Evolutionary conservation across 805 yeast species (phyloP).

Genomic region (Pichia cephalocereana): DNA sequence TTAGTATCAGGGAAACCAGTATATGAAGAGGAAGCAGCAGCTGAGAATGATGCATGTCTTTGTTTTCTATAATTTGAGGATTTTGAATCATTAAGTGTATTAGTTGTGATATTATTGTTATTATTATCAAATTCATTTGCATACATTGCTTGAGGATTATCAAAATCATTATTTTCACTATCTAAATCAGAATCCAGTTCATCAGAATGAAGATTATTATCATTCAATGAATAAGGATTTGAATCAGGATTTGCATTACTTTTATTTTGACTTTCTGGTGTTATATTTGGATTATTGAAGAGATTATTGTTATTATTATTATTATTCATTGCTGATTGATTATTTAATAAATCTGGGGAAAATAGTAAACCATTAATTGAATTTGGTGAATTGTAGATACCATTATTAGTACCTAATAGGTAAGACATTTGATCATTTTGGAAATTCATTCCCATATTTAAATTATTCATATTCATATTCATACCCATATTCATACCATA

Average conservation of each 20-base stretch:
- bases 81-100: not conserved
- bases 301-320: not conserved
- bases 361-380: slow-evolving; percentile 5
- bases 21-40: slow-evolving; percentile 53
- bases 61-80: slow-evolving; percentile 20
- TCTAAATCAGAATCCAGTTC: slow-evolving; percentile 12
- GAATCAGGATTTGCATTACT: not conserved
- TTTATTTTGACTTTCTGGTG: slow-evolving; percentile 7
- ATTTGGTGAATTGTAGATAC: slow-evolving; percentile 4
- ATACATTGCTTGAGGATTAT: slow-evolving; percentile 11
- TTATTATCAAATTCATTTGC: slow-evolving; percentile 1
- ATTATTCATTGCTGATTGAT: not conserved
- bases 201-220: slow-evolving; percentile 1
- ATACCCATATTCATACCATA: not conserved
- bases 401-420: not conserved
- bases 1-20: slow-evolving; percentile 28
- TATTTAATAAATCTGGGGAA: slow-evolving; percentile 1
- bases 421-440: not conserved
- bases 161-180: slow-evolving; percentile 7
- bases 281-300: slow-evolving; percentile 5
- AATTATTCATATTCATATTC: too few relatives aligned
- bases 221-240: not conserved
- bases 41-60: slow-evolving; percentile 55
- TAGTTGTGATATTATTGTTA: not conserved
- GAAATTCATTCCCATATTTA: not conserved